Evolutionary conservation across 1,284 basidiomycete species (phyloP), one percentile per base, ranked within the genome.

Genomic region (Cryptococcus floricola): DNA sequence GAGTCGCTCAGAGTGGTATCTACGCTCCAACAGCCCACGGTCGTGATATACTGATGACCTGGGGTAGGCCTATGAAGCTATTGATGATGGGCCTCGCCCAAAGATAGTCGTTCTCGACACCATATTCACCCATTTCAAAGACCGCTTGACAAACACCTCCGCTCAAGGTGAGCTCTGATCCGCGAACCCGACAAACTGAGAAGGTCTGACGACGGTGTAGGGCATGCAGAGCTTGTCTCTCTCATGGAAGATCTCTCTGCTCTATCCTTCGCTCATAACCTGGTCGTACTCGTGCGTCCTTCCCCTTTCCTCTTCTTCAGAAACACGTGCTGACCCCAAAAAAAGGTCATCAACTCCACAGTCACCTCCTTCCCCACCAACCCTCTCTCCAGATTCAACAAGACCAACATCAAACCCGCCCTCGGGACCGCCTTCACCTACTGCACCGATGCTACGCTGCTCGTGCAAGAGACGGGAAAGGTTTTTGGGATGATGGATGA

Each of bases 401-500:
- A 65, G 6, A 71, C 70, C 12, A 66, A 66, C 9, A 58, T 66
- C 54, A 75, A 75, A 52, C 75, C 75, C 5, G 58, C 70, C 2
- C 63, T 76, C 0, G 73, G 75, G 5, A 59, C 66, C 10, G 54
- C 68, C 1, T 73, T 75, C 48, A 64, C 70, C 0, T 75, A 66
- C 59, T 60, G 57, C 27, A 55, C 62, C 5, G 75, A 77, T 53
- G 53, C 70, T 10, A 69, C 70, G 25, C 60, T 77, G 1, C 58
- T 77, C 6, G 42, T 77, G 0, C 74, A 77, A 55, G 70, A 71
- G 50, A 73, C 71, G 4, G 69, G 68, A 2, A 61, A 65, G 41
- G 64, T 75, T 1, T 77, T 77, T 46, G 71, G 69, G 7, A 57
- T 73, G 52, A 57, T 65, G 23, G 75, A 77, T 50, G 66, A 66